phyloP scores from a whole-genome alignment of 345 rosid genomes.

The Raphanus raphanistrum region DNA sequence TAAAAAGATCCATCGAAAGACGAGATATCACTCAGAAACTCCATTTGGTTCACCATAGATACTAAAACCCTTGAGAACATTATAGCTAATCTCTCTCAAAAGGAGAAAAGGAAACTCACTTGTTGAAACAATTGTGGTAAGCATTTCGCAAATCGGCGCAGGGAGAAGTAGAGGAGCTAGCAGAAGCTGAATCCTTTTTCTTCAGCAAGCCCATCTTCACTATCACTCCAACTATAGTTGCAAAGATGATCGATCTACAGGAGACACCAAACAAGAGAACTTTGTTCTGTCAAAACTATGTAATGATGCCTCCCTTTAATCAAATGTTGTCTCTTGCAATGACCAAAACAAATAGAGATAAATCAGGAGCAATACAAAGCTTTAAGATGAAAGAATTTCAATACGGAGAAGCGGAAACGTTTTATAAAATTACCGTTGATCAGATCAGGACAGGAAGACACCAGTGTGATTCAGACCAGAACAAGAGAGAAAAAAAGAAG shows the following conservation, averaged over 20 bases:
- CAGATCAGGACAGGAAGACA: background rate
- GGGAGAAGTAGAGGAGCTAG: constrained; percentile 58
- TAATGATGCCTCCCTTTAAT: background rate
- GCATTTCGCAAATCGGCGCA: constrained; percentile 71
- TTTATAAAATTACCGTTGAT: background rate
- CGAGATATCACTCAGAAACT: background rate
- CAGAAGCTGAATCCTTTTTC: constrained; percentile 38
- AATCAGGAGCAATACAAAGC: background rate
- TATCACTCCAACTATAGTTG: constrained; percentile 1
- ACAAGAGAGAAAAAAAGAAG: background rate
- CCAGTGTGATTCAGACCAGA: background rate
- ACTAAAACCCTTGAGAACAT: background rate
- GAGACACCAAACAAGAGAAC: background rate
- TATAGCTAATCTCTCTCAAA: background rate
- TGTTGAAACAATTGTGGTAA: constrained; percentile 82
- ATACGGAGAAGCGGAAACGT: background rate
- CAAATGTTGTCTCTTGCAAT: too few species aligned
- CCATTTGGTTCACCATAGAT: background rate
- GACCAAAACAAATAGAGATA: constrained; percentile 4
- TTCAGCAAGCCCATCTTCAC: constrained; percentile 45
- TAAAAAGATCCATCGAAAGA: background rate
- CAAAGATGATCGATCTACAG: background rate
- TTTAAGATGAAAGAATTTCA: background rate
- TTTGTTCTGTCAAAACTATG: background rate
- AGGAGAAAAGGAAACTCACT: constrained; percentile 41